Evolutionary conservation across 176 grass and related monocot genomes (phyloP), one percentile per base, ranked within the genome.

Genomic region (Juncus inflexus): DNA sequence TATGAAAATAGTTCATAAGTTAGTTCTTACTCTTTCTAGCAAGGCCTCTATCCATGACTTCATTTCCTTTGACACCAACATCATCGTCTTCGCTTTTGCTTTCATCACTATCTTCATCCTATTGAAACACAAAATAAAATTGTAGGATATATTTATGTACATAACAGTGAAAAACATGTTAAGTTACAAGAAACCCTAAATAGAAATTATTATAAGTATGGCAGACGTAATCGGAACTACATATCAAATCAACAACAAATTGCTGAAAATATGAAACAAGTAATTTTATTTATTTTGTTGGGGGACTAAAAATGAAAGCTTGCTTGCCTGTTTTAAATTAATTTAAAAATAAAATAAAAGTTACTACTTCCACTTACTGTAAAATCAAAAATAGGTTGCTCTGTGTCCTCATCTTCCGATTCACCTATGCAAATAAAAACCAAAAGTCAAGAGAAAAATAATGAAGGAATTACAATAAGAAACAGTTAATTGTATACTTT

Each of bases 1-100:
- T 28, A 28, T 28, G 53, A 56, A 55, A 60, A 50, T 55, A 72
- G 35, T 40, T 15, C 19, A 55, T 11, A 9, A n/a, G 35, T 39
- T 37, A 86, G 12, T 51, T 37, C 84, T 91, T 82, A 91, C 88
- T 89, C 83, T 97, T 86, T 74, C 77, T 75, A 77, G 84, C 61
- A 86, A 86, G 81, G 5, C 47, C 58, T 42, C 76, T 81, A 53
- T 70, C 73, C 59, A 73, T 84, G 43, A 55, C 70, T 69, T 78
- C 77, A 28, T 57, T 15, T 5, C 55, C 53, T 61, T 66, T 15
- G 58, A 63, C 75, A 81, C 73, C 52, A 59, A 10, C 58, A 73
- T 47, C 74, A 40, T 79, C 63, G 36, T 77, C 55, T 14, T 83
- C 86, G 62, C 62, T 77, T 73, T 50, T 50, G 4, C 40, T 71